These are phyloP conservation scores for Arabis hirsuta DNA, from an alignment of 345 rosid species.

Conservation along the genomic window DNA sequence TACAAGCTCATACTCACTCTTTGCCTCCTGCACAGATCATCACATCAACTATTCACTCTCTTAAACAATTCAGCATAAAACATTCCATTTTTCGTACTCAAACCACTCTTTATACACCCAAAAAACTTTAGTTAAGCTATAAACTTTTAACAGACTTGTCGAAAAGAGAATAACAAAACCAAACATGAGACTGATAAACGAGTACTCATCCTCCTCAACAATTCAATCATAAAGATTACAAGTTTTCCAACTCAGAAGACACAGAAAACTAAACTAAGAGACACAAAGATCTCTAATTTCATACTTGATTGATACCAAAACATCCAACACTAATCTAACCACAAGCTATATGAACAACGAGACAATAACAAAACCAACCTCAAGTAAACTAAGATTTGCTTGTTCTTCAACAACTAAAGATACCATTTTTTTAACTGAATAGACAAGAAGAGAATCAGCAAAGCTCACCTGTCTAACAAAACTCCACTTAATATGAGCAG, in stretches of 20 bases:
- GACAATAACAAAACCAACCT: slow-evolving; percentile 10
- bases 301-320: neutral
- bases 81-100: neutral
- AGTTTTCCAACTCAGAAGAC: slow-evolving; percentile 5
- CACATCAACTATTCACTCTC: slow-evolving; percentile 15
- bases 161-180: neutral
- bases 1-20: slow-evolving; percentile 77
- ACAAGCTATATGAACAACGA: neutral
- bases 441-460: slow-evolving; percentile 12
- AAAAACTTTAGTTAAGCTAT: neutral
- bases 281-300: neutral
- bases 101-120: slow-evolving; percentile 5
- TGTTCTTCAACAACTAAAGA: slow-evolving; percentile 8
- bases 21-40: slow-evolving; percentile 57
- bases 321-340: neutral
- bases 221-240: slow-evolving; percentile 16
- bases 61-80: neutral
- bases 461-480: slow-evolving; percentile 66
- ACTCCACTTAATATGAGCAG: slow-evolving; percentile 95
- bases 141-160: neutral
- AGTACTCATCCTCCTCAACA: neutral
- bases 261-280: neutral
- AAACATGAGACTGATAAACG: neutral
- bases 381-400: neutral
- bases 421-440: neutral